Conservation (phyloP, 2,329 filamentous ascomycete genomes). For the Purpureocillium lavendulum region DNA sequence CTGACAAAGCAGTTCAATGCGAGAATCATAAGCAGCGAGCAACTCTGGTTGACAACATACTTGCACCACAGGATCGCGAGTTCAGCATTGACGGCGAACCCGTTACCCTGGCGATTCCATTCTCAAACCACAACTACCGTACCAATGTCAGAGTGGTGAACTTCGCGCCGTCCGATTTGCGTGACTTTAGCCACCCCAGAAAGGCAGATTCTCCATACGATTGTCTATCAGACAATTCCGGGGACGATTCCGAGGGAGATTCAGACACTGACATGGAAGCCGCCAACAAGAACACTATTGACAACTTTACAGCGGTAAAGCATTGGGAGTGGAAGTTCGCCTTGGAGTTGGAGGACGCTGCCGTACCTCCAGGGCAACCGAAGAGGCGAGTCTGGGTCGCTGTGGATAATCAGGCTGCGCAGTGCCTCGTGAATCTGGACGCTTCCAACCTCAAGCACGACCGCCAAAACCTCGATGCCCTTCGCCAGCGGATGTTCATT, state of each 20-base stretch:
- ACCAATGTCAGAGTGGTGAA: constrained; percentile 70
- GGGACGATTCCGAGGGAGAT: constrained; percentile 2
- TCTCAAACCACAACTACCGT: constrained; percentile 65
- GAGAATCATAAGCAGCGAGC: constrained; percentile 29
- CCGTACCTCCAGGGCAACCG: constrained; percentile 17
- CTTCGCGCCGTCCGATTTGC: constrained; percentile 62
- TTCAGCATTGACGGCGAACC: constrained; percentile 31
- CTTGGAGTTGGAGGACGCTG: constrained; percentile 66
- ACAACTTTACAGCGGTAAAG: constrained; percentile 11
- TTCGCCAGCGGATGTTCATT: constrained; percentile 65
- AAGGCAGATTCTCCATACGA: constrained; percentile 36
- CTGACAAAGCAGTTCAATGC: constrained; percentile 30
- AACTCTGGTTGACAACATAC: constrained; percentile 29
- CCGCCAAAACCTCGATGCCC: constrained; percentile 31
- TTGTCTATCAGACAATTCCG: constrained; percentile 35
- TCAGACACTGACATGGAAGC: constrained; percentile 9
- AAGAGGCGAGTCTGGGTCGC: constrained; percentile 55
- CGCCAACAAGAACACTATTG: constrained; percentile 14
- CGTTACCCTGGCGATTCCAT: constrained; percentile 48
- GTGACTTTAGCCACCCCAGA: constrained; percentile 57
- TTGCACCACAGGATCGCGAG: constrained; percentile 29
- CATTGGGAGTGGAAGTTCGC: constrained; percentile 81
- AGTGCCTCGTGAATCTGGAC: constrained; percentile 39
- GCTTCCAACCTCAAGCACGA: constrained; percentile 49
- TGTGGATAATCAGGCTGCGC: constrained; percentile 50